Base-by-base conservation (phyloP, 495 filamentous ascomycete species). In the Penicillium atrosanguineum region DNA sequence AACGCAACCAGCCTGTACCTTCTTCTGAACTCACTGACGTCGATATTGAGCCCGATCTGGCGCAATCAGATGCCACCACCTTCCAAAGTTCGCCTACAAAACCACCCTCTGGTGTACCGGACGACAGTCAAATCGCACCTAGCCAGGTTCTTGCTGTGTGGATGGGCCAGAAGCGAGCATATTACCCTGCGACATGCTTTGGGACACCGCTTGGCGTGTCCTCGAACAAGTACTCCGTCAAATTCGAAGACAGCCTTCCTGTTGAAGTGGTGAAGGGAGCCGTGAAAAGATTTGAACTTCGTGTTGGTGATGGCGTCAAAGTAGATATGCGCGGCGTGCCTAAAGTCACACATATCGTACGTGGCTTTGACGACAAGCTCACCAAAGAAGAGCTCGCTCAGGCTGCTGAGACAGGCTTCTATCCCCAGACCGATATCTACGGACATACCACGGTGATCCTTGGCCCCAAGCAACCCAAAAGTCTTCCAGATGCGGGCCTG, bases 111-210 rank as follows among this genome's bases (percentile, higher is more conserved):
- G 5, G 12, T 16, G 28, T 34, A 23, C 41, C 40, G 20, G 57
- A 65, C 6, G 46, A 58, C n/a, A 5, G 39, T 15, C 34, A 57
- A 23, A 56, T 76, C 37, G 74, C 75, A 1, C 70, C 69, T n/a
- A 74, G 73, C 20, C 76, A 80, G 51, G 76, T 81, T 0, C 62
- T 82, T 51, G 76, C 79, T 14, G 63, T 72, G 34, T 82, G 79
- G 73, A 77, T 67, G 54, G 79, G 78, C 29, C 65, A 64, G 15
- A 75, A 71, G 55, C 66, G 72, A 31, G 75, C 73, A 21, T 82
- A 76, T 50, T 78, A 76, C 46, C 78, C 79, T 28, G 79, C 72
- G 18, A 79, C 72, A 16, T 82, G 77, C 50, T 65, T 77, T 37
- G 76, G 75, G 1, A 66, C 68, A 6, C 67, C 75, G 7, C 60